Evolutionary conservation across 2,329 filamentous ascomycete genomes (phyloP).

Genomic region (Xylariaceae sp.): DNA sequence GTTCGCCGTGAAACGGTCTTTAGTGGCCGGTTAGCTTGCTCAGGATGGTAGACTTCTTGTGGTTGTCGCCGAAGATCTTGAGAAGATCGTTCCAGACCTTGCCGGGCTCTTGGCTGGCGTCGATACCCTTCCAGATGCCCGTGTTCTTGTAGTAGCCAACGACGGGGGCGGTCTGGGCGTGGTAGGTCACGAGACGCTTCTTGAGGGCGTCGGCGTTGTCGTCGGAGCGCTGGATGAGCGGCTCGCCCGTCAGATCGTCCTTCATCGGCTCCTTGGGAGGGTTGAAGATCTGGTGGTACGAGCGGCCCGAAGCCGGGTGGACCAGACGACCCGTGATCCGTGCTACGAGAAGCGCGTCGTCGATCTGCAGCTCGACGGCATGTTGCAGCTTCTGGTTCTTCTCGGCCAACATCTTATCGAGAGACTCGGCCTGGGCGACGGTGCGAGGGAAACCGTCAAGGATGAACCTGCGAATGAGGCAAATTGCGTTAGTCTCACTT

Average conservation of each 20-base stretch:
- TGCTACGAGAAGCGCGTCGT: slow-evolving; percentile 86
- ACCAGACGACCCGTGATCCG: slow-evolving; percentile 95
- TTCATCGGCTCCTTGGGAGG: slow-evolving; percentile 91
- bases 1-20: no score
- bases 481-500: slow-evolving; percentile 23
- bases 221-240: slow-evolving; percentile 90
- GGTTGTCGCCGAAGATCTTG: slow-evolving; percentile 69
- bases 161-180: slow-evolving; percentile 87
- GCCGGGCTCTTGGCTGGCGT: slow-evolving; percentile 92
- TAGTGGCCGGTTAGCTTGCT: slow-evolving; percentile 35
- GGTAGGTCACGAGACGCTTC: slow-evolving; percentile 91
- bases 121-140: slow-evolving; percentile 92
- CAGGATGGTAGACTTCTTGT: slow-evolving; percentile 43
- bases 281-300: slow-evolving; percentile 99
- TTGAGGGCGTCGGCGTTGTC: slow-evolving; percentile 94
- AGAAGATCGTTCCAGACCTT: slow-evolving; percentile 94
- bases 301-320: slow-evolving; percentile 91
- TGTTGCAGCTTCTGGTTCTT: slow-evolving; percentile 85
- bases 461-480: slow-evolving; percentile 98
- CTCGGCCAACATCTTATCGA: slow-evolving; percentile 81
- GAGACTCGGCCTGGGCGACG: slow-evolving; percentile 87
- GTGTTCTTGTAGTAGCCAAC: slow-evolving; percentile 96
- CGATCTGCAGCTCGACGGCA: slow-evolving; percentile 93
- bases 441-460: slow-evolving; percentile 98
- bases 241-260: slow-evolving; percentile 95